Percentiles rank a stretch among this genome's conserved stretches.
Conservation (phyloP, 2,329 filamentous ascomycete genomes). For the Teratosphaeria viscida region DNA sequence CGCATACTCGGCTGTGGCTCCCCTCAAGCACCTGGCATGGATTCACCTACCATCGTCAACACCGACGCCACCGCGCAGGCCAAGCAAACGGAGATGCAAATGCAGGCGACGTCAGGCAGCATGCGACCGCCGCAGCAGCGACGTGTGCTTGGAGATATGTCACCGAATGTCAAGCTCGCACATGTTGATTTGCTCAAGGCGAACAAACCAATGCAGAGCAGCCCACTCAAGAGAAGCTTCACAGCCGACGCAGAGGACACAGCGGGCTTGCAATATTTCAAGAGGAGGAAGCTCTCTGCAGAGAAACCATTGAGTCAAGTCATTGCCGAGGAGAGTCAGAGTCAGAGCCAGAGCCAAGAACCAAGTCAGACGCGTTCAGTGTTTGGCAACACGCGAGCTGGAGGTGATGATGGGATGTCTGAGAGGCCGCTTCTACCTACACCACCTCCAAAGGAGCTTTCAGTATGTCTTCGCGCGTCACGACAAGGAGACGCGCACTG, state of each 20-base stretch:
- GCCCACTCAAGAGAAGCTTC: conserved; percentile 25
- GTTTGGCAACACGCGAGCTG: background rate
- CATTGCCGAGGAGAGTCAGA: background rate
- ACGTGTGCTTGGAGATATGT: conserved; percentile 22
- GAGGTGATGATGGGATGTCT: background rate
- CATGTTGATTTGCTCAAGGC: conserved; percentile 2
- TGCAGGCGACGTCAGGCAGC: background rate
- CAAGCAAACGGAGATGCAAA: background rate
- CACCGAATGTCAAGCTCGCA: conserved; percentile 19
- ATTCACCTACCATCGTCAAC: background rate
- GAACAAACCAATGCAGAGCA: conserved; percentile 16
- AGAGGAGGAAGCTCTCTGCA: conserved; percentile 16
- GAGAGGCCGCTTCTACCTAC: background rate
- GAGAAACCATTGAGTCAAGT: conserved; percentile 6
- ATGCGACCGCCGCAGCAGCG: conserved; percentile 2
- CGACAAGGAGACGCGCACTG: background rate
- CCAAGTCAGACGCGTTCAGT: background rate
- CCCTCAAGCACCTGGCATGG: background rate
- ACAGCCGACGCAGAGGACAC: conserved; percentile 20
- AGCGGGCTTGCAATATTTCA: conserved; percentile 25
- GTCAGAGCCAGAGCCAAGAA: background rate
- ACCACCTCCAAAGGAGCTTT: background rate
- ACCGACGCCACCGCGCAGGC: background rate
- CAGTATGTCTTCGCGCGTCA: background rate
- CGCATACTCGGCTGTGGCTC: background rate